A percentile compares a stretch with the other conserved stretches of the same genome.
These are phyloP conservation scores for Endotrypanum monterogeii DNA, from an alignment of 208 protist genomes.

Conservation along the genomic window DNA sequence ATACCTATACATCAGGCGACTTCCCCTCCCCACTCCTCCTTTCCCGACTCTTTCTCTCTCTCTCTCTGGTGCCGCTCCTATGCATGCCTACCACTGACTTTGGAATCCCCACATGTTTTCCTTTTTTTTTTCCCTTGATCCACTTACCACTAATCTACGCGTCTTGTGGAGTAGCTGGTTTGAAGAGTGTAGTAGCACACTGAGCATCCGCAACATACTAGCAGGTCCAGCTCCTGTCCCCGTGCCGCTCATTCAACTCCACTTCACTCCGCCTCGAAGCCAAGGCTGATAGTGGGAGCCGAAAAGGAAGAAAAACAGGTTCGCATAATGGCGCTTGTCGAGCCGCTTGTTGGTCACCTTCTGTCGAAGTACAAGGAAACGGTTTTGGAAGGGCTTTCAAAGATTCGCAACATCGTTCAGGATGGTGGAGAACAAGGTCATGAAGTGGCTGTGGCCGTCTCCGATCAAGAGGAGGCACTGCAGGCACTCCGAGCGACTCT, in stretches of 20 bases:
- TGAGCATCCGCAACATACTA: not conserved
- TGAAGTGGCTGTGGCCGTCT: slow-evolving; percentile 54
- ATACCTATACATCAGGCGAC: not conserved
- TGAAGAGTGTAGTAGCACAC: not conserved
- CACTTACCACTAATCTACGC: not conserved
- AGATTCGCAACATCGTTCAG: slow-evolving; percentile 45
- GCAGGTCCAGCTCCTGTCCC: not conserved
- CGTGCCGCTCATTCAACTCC: not conserved
- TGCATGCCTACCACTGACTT: not conserved
- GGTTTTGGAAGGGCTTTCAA: slow-evolving; percentile 74
- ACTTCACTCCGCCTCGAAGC: not conserved
- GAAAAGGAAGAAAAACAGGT: not conserved
- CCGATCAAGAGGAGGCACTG: slow-evolving; percentile 64
- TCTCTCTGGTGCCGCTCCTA: not conserved
- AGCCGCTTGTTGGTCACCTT: slow-evolving; percentile 80
- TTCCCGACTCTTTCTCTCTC: too few relatives aligned
- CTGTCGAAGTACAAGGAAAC: slow-evolving; percentile 87
- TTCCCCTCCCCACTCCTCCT: not conserved
- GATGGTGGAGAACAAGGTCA: slow-evolving; percentile 35
- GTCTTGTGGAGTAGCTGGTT: not conserved
- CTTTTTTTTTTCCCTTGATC: not conserved
- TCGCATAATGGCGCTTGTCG: slow-evolving; percentile 65
- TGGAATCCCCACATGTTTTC: not conserved
- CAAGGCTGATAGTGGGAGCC: not conserved
- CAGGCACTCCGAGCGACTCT: slow-evolving; percentile 52